A percentile compares a stretch with the other conserved stretches of the same genome.
phyloP scores from a whole-genome alignment of 441 rosid species.

The Daphne laureola region DNA sequence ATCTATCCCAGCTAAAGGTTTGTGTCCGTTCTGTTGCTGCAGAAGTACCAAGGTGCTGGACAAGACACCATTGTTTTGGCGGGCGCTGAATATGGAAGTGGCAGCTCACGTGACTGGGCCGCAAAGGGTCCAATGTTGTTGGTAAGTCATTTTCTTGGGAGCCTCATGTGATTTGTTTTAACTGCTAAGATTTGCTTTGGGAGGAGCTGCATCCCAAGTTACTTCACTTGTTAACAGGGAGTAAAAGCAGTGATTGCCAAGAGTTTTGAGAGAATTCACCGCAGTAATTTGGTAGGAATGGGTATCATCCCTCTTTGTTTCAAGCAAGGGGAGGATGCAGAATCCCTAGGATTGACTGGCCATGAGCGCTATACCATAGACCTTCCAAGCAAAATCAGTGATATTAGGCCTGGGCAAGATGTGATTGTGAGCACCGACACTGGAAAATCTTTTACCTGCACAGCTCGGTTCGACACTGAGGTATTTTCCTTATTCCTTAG shows the following conservation, averaged over 20 bases:
- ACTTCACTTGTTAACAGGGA: constrained; percentile 42
- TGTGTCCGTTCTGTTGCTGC: constrained; percentile 19
- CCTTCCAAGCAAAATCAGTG: constrained; percentile 65
- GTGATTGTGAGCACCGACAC: constrained; percentile 70
- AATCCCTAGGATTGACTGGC: constrained; percentile 79
- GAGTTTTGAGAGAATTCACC: constrained; percentile 97
- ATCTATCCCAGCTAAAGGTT: neutral
- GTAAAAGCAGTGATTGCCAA: constrained; percentile 96
- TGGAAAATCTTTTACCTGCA: constrained; percentile 90
- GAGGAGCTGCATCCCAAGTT: neutral
- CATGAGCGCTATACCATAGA: constrained; percentile 81
- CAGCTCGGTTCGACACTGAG: constrained; percentile 95
- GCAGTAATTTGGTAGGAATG: constrained; percentile 98
- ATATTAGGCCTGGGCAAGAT: constrained; percentile 94
- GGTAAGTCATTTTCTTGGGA: constrained; percentile 28
- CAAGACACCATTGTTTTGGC: constrained; percentile 79
- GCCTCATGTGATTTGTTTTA: no score
- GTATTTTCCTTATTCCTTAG: constrained; percentile 24
- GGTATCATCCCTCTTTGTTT: constrained; percentile 91
- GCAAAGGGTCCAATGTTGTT: constrained; percentile 95
- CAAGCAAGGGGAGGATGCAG: constrained; percentile 89
- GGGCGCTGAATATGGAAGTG: constrained; percentile 98
- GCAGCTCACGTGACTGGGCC: constrained; percentile 99
- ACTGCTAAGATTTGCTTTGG: neutral
- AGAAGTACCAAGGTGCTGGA: constrained; percentile 80